Conservation (phyloP, 495 filamentous ascomycete genomes). For the Podospora comata region DNA sequence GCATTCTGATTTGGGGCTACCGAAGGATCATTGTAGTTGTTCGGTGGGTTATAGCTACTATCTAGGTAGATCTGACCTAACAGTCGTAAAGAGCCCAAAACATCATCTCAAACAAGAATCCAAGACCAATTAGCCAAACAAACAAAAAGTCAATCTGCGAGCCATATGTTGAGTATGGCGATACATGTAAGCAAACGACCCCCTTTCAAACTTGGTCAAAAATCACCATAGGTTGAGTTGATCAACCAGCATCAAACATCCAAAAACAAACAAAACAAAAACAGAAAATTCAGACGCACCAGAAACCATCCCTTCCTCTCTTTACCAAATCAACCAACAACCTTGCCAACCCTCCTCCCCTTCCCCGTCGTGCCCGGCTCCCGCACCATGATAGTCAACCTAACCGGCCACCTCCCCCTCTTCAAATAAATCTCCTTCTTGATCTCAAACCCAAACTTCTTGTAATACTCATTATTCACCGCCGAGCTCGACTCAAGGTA, state of each 20-base stretch:
- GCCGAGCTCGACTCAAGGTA: conserved; percentile 74
- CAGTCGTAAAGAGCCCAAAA: neutral
- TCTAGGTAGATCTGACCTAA: neutral
- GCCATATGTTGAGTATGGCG: neutral
- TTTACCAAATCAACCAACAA: neutral
- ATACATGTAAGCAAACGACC: neutral
- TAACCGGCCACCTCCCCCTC: conserved; percentile 55
- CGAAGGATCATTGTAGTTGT: neutral
- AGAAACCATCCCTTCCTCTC: neutral
- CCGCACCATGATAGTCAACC: conserved; percentile 73
- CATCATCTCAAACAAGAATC: neutral
- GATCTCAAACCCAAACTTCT: conserved; percentile 64
- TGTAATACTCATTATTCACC: conserved; percentile 65
- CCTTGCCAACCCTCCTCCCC: neutral
- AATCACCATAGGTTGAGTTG: neutral
- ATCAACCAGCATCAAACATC: neutral
- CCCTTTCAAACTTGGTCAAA: neutral
- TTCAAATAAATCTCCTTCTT: conserved; percentile 57
- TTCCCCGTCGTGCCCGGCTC: conserved; percentile 42
- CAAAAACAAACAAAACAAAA: neutral
- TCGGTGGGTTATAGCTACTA: neutral
- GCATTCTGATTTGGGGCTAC: neutral
- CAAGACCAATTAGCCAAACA: neutral
- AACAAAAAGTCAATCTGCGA: neutral
- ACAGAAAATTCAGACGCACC: neutral